These are phyloP conservation scores for Agarophyton chilense DNA, from an alignment of 23 red algal species.

Conservation along the genomic window DNA sequence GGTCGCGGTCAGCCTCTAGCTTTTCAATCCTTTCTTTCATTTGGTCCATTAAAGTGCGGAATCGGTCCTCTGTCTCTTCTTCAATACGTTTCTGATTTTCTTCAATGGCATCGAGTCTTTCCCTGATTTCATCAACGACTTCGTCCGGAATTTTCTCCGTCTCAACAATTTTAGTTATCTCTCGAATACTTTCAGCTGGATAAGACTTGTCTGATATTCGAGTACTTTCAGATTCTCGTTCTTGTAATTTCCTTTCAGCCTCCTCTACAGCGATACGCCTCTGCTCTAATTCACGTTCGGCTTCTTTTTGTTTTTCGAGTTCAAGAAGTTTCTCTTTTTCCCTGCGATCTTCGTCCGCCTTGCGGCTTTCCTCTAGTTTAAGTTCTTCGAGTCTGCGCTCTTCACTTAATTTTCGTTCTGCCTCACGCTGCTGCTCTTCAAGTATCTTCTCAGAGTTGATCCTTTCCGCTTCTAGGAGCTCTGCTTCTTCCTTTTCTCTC, in stretches of 20 bases:
- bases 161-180: neutral
- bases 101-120: conserved; percentile 62
- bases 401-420: neutral
- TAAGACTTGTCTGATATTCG: neutral
- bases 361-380: neutral
- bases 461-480: conserved; percentile 1
- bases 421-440: conserved; percentile 26
- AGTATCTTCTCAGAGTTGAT: neutral
- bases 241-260: neutral
- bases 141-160: conserved; percentile 19
- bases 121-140: conserved; percentile 32
- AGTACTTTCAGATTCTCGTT: conserved; percentile 5
- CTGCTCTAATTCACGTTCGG: neutral
- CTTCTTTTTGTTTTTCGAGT: neutral
- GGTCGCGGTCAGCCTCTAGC: neutral
- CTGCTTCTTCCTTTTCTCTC: conserved; percentile 38
- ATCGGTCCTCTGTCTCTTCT: conserved; percentile 36
- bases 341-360: conserved; percentile 16
- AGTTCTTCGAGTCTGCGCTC: neutral
- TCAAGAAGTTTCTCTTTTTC: conserved; percentile 8
- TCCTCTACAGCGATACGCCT: neutral
- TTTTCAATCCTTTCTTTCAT: conserved; percentile 22
- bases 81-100: conserved; percentile 61
- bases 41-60: conserved; percentile 43
- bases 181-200: neutral